phyloP scores from a whole-genome alignment of 371 early-diverging fungal species.

The Mortierella sp. region DNA sequence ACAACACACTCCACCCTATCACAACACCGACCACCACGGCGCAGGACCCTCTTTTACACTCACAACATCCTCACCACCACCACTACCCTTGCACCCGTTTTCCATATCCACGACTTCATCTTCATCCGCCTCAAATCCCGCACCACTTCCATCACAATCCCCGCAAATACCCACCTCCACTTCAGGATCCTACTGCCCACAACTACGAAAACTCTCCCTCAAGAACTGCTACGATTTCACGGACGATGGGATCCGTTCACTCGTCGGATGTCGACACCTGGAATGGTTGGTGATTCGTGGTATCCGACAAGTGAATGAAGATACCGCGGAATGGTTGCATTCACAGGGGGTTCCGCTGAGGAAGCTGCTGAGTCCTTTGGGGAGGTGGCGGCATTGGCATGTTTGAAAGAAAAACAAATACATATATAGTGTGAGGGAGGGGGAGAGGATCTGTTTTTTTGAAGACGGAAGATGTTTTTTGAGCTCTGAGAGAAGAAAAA shows the following conservation, averaged over 20 bases:
- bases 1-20: not conserved
- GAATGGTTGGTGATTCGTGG: slow-evolving; percentile 50
- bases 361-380: slow-evolving; percentile 37
- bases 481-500: too few relatives aligned
- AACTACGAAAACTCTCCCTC: slow-evolving; percentile 29
- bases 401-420: not conserved
- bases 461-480: too few relatives aligned
- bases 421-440: too few relatives aligned
- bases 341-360: slow-evolving; percentile 50
- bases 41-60: not conserved
- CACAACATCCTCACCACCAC: not conserved
- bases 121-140: not conserved
- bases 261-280: slow-evolving; percentile 45
- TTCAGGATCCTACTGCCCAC: slow-evolving; percentile 18
- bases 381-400: slow-evolving; percentile 50
- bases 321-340: slow-evolving; percentile 46
- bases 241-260: slow-evolving; percentile 31
- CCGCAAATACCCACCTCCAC: too few relatives aligned
- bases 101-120: not conserved
- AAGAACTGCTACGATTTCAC: slow-evolving; percentile 45
- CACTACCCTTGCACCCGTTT: not conserved
- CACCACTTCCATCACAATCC: too few relatives aligned
- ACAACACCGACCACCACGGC: not conserved
- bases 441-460: too few relatives aligned
- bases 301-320: slow-evolving; percentile 37